These are phyloP conservation scores for Nyctanthes arbortristis DNA, from an alignment of 257 asterid genomes.

Conservation along the genomic window DNA sequence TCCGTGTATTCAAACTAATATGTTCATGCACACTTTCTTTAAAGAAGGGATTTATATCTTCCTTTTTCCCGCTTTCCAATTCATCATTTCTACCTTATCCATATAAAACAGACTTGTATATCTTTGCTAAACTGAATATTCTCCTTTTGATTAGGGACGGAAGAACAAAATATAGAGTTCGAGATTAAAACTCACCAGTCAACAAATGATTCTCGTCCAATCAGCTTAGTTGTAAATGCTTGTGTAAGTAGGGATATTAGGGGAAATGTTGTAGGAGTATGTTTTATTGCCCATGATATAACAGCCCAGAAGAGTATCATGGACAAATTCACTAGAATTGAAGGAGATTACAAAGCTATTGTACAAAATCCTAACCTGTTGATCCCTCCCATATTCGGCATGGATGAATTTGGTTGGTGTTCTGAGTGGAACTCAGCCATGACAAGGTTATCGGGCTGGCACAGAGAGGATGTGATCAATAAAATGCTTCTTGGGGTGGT, in stretches of 20 bases:
- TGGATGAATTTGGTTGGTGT: conserved; percentile 94
- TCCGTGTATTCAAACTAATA: neutral
- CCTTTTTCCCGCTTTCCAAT: neutral
- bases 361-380: conserved; percentile 83
- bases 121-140: neutral
- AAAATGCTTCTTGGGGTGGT: conserved; percentile 93
- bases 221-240: conserved; percentile 82
- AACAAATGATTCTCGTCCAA: conserved; percentile 59
- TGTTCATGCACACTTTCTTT: neutral
- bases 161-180: conserved; percentile 77
- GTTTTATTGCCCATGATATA: conserved; percentile 90
- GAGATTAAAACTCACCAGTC: conserved; percentile 74
- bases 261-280: conserved; percentile 81
- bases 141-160: conserved; percentile 56
- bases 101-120: neutral
- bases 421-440: conserved; percentile 96
- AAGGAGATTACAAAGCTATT: conserved; percentile 88
- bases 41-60: neutral
- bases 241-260: conserved; percentile 90
- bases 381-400: conserved; percentile 92
- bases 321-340: conserved; percentile 97
- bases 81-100: neutral
- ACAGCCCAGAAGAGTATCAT: conserved; percentile 78
- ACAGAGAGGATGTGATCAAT: conserved; percentile 66
- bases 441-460: conserved; percentile 77